Percentiles rank a stretch among this genome's conserved stretches.
Conservation (phyloP, 2,329 filamentous ascomycete species). For the Sordariomycetes sp. region DNA sequence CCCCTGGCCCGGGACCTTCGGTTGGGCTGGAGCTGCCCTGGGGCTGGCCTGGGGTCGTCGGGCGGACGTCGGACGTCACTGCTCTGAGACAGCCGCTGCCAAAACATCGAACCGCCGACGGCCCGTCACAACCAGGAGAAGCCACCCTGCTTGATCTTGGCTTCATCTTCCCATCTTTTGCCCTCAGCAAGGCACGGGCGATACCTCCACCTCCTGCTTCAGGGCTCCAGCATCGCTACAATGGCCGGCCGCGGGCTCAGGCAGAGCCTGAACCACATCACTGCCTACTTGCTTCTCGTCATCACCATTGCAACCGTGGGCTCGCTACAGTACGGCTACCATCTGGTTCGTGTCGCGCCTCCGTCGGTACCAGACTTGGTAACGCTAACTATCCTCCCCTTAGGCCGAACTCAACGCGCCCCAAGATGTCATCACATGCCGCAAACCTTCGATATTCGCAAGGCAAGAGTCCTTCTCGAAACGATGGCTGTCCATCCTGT, state of each 20-base stretch:
- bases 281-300: slow-evolving; percentile 68
- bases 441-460: slow-evolving; percentile 36
- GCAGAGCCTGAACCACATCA: slow-evolving; percentile 32
- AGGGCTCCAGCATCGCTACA: too few relatives aligned
- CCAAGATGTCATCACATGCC: slow-evolving; percentile 86
- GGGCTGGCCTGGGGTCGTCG: too few relatives aligned
- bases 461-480: slow-evolving; percentile 1
- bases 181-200: too few relatives aligned
- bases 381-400: slow-evolving; percentile 6
- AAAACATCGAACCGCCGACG: too few relatives aligned
- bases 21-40: too few relatives aligned
- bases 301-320: slow-evolving; percentile 73
- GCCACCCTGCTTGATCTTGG: too few relatives aligned
- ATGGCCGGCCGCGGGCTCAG: slow-evolving; percentile 20
- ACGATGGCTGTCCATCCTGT: slow-evolving; percentile 1
- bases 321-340: slow-evolving; percentile 89
- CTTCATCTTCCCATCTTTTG: too few relatives aligned
- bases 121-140: too few relatives aligned
- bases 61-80: too few relatives aligned
- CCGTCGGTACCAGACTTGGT: background rate
- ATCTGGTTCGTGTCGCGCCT: slow-evolving; percentile 52
- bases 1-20: too few relatives aligned
- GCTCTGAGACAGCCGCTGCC: too few relatives aligned
- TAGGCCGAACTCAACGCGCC: slow-evolving; percentile 89
- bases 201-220: too few relatives aligned